Percentiles rank a stretch among this genome's conserved stretches.
These are phyloP conservation scores for Rhodocollybia butyracea DNA, from an alignment of 768 basidiomycete genomes.

Conservation along the genomic window DNA sequence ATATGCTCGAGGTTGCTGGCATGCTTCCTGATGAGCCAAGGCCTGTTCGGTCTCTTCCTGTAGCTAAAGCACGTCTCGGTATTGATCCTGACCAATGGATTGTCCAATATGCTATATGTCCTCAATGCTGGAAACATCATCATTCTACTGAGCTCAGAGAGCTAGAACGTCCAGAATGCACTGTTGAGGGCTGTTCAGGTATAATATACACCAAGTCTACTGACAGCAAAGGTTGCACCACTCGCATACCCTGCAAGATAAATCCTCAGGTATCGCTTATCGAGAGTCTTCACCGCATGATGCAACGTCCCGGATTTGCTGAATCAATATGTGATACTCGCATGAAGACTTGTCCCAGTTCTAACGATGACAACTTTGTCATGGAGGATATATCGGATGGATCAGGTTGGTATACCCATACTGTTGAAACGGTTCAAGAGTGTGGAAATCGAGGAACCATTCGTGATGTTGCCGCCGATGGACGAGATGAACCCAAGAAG, in stretches of 20 bases:
- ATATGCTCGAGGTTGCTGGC: constrained; percentile 1
- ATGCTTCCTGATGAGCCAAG: neutral
- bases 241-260: constrained; percentile 9
- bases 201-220: constrained; percentile 8
- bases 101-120: constrained; percentile 6
- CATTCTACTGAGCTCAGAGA: neutral
- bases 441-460: constrained; percentile 14
- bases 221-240: constrained; percentile 9
- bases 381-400: constrained; percentile 23
- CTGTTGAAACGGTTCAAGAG: constrained; percentile 12
- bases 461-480: constrained; percentile 4
- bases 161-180: neutral
- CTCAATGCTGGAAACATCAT: constrained; percentile 10
- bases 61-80: constrained; percentile 7
- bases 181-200: neutral
- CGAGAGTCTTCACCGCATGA: constrained; percentile 17
- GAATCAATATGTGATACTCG: constrained; percentile 11
- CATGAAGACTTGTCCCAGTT: constrained; percentile 1
- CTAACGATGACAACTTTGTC: constrained; percentile 19
- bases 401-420: constrained; percentile 13
- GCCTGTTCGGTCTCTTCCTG: constrained; percentile 2
- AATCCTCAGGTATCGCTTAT: constrained; percentile 19
- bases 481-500: neutral
- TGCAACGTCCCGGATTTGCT: constrained; percentile 13
- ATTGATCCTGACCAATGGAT: constrained; percentile 12